phyloP scores from a whole-genome alignment of 306 rosid genomes.

The Vigna radiata region DNA sequence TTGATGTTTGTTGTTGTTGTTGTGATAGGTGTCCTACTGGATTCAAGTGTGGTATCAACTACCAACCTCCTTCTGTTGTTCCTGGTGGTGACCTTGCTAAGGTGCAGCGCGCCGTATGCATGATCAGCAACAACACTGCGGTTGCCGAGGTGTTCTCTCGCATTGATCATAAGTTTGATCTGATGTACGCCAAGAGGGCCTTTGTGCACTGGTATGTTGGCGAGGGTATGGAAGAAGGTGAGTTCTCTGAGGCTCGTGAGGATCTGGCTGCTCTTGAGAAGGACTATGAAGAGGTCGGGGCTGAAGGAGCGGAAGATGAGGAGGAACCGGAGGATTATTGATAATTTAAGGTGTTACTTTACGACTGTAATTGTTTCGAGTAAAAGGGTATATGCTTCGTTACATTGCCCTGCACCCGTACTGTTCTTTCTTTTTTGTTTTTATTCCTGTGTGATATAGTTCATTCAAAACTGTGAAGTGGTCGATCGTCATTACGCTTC shows the following conservation, averaged over 20 bases:
- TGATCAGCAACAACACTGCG: constrained; percentile 99
- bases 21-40: constrained; percentile 95
- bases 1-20: constrained; percentile 13
- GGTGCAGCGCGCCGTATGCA: constrained; percentile 98
- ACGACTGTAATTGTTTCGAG: constrained; percentile 38
- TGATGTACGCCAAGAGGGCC: constrained; percentile 99
- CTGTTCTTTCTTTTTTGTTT: constrained; percentile 37
- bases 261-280: constrained; percentile 99
- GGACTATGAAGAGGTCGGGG: constrained; percentile 98
- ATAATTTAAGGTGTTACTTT: constrained; percentile 38
- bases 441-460: constrained; percentile 54
- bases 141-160: constrained; percentile 99
- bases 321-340: constrained; percentile 82
- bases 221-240: constrained; percentile 99
- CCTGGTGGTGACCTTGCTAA: constrained; percentile 95
- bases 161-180: constrained; percentile 95
- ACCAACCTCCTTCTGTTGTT: constrained; percentile 97
- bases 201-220: constrained; percentile 99
- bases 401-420: constrained; percentile 42
- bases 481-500: constrained; percentile 44
- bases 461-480: constrained; percentile 48
- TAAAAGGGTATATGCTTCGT: constrained; percentile 50
- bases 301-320: constrained; percentile 92
- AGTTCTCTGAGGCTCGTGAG: constrained; percentile 98
- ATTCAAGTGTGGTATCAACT: constrained; percentile 97